These are phyloP conservation scores for Chaetomidium leptoderma DNA, from an alignment of 495 filamentous ascomycete genomes.

Conservation along the genomic window DNA sequence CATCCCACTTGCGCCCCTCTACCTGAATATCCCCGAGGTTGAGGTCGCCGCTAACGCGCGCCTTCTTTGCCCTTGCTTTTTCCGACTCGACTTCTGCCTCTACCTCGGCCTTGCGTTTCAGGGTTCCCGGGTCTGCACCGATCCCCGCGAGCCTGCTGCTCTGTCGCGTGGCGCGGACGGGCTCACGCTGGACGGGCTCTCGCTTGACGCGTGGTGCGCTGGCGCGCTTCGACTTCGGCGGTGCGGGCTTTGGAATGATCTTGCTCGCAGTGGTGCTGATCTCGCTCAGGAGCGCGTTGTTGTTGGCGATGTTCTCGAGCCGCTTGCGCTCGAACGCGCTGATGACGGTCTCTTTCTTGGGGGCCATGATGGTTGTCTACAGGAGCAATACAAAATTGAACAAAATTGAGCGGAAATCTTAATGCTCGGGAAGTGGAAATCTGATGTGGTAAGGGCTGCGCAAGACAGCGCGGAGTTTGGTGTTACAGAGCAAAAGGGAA, in stretches of 20 bases:
- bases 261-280: constrained; percentile 33
- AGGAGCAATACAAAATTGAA: not conserved
- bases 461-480: no score
- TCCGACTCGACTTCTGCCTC: constrained; percentile 59
- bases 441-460: no score
- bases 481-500: not conserved
- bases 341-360: constrained; percentile 34
- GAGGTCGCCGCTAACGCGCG: constrained; percentile 66
- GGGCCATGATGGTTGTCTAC: constrained; percentile 21
- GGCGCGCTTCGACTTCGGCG: constrained; percentile 27
- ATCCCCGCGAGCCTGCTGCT: constrained; percentile 51
- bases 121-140: constrained; percentile 59
- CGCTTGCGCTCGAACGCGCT: constrained; percentile 54
- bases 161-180: constrained; percentile 40
- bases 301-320: constrained; percentile 52
- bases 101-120: constrained; percentile 77
- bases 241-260: constrained; percentile 30
- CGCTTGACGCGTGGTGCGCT: constrained; percentile 26
- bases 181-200: constrained; percentile 32
- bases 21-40: constrained; percentile 75
- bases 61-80: constrained; percentile 62
- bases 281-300: constrained; percentile 50
- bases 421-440: no score
- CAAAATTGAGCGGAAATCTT: no score
- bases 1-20: constrained; percentile 61